Evolutionary conservation across 352 stramenopile genomes (phyloP).

Genomic region (Pythium pectinolyticum): DNA sequence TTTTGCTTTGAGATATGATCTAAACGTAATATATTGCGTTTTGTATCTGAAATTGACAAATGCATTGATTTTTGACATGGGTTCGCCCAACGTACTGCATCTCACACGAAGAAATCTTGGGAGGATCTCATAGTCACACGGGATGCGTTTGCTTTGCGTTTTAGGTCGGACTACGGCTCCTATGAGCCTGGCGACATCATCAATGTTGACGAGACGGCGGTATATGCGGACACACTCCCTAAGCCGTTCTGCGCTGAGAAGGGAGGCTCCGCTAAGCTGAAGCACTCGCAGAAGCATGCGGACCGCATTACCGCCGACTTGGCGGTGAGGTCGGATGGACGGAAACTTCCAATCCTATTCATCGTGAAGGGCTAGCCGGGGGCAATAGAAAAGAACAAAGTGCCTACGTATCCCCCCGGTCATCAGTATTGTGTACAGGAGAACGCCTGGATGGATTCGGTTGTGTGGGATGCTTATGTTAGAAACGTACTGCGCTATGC

Average conservation of each 20-base stretch:
- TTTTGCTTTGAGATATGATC: constrained; percentile 1
- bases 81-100: neutral
- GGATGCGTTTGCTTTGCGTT: constrained; percentile 1
- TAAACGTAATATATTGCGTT: neutral
- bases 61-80: constrained; percentile 1
- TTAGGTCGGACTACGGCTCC: constrained; percentile 7
- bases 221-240: constrained; percentile 12
- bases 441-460: constrained; percentile 29
- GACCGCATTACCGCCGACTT: constrained; percentile 4
- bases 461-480: constrained; percentile 13
- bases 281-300: neutral
- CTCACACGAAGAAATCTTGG: neutral
- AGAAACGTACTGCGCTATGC: neutral
- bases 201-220: constrained; percentile 18
- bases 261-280: neutral
- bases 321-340: constrained; percentile 15
- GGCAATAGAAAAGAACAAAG: constrained; percentile 17
- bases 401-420: constrained; percentile 12
- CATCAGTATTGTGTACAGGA: constrained; percentile 24
- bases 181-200: constrained; percentile 8
- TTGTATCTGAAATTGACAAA: neutral
- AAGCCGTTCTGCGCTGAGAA: constrained; percentile 3
- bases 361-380: constrained; percentile 18
- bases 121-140: neutral
- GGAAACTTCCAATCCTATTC: constrained; percentile 28